Percentiles rank a stretch among this genome's conserved stretches.
These are phyloP conservation scores for Phellinidium pouzarii DNA, from an alignment of 1,284 basidiomycete species.

Conservation along the genomic window DNA sequence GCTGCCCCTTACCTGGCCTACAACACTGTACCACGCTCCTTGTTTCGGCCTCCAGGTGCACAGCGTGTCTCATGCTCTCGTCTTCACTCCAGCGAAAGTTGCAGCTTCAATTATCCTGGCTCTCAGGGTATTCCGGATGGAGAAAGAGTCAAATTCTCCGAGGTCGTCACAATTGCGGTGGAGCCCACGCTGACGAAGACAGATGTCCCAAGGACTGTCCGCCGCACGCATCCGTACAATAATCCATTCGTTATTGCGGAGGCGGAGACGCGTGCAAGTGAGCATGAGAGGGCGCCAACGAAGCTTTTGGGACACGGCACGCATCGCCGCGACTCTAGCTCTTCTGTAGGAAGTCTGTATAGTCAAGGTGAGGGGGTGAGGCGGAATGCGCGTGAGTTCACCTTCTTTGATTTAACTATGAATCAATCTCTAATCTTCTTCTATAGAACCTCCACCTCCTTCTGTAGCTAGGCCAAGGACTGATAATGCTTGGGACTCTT, in stretches of 20 bases:
- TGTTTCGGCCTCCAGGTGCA: background rate
- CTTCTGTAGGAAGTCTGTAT: background rate
- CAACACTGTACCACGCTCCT: background rate
- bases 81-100: background rate
- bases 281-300: background rate
- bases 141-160: background rate
- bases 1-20: background rate
- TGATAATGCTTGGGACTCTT: background rate
- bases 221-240: background rate
- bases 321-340: background rate
- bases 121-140: background rate
- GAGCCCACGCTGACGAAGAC: background rate
- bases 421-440: background rate
- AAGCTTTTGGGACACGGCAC: background rate
- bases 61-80: background rate
- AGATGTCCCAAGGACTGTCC: background rate
- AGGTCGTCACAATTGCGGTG: background rate
- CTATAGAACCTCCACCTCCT: background rate
- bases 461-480: background rate
- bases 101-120: background rate
- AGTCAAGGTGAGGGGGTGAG: background rate
- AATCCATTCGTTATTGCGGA: background rate
- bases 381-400: background rate
- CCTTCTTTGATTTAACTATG: background rate
- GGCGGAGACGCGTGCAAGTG: background rate